Base-by-base conservation (phyloP, 129 eudicot species). In the Apium graveolens region DNA sequence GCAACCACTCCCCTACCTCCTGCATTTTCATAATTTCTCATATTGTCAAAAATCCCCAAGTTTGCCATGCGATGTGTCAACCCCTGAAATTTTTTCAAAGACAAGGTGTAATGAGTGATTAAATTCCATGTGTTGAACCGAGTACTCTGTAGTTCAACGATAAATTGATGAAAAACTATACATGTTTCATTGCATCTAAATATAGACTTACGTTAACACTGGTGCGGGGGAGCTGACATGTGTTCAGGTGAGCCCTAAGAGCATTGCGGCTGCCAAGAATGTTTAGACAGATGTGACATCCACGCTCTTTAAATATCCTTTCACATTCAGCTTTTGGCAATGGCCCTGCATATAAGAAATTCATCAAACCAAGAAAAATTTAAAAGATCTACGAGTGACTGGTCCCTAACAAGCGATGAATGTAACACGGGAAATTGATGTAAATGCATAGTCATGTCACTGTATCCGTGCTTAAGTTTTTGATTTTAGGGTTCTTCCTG, bases 41-140 rank as follows among this genome's bases (percentile, higher is more conserved):
- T 48, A 27, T 91, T 91, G 79, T 94, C 97, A 46, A 80, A 88
- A 78, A 90, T 87, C 34, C 97, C 96, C 86, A 91, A 60, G 89
- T 84, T 91, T 74, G 97, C 96, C 90, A 94, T 90, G 78, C 90
- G 93, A 71, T 86, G 65, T 31, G 83, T 46, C 46, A 91, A 31
- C 29, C 87, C 93, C 97, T 91, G 83, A 16, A 80, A 12, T 49
- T 49, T 12, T 16, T 17, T 18, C 16, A 49, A 17, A 16, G n/a
- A 18, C 57, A 49, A 17, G 20, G 57, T 49, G 57, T 49, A 17
- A 49, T 49, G 57, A 49, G 57, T 17, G 17, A 51, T 51, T 20
- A 6, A 51, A 51, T 20, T 17, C 26, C 62, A 51, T 49, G n/a
- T 49, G n/a, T 20, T 51, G 20, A 53, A 21, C n/a, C n/a, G 21